Evolutionary conservation across 352 stramenopile species (phyloP), one percentile per base, ranked within the genome.

Genomic region (Globisporangium recalcitrans): DNA sequence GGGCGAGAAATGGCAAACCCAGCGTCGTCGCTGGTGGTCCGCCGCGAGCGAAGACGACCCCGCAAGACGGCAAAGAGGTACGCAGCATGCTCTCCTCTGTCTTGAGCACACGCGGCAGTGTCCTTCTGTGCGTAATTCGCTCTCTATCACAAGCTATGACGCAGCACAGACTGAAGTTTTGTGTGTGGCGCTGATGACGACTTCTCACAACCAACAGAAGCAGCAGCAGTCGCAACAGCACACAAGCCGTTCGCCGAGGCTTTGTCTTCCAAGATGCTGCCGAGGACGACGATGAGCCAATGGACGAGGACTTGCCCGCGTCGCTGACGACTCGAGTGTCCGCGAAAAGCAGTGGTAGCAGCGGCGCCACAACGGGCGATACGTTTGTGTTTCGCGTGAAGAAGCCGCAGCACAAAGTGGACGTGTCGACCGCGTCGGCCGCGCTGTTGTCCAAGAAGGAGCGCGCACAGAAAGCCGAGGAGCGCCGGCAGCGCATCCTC

Each of bases 321-420:
- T 42, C 52, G 2, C 11, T n/a, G 26, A 32, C 7, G 21, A 6
- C 42, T 22, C 24, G 40, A 31, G 19, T 29, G 1, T n/a, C 36
- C 19, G 34, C 7, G 36, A 31, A 60, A 60, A 48, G 58, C 13
- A 68, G 62, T 40, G 55, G 52, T 29, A 72, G 59, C 19, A 32
- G 58, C 54, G 47, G 53, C 3, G 66, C 48, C 22, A 64, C 38
- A 13, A 63, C 22, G 27, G 66, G 66, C 52, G 72, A 75, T 26
- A 74, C 69, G 58, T 90, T 90, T 55, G 70, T 74, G 13, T 90
- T 86, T 24, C 77, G 79, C n/a, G 70, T 78, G 21, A 69, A 75
- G 55, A 64, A 71, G 26, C 47, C 66, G 26, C 44, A 68, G 49
- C 54, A 72, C 48, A 53, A 31, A 0, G 44, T 89, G 19, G 74